These are phyloP conservation scores for Neurospora sp. DNA, from an alignment of 495 filamentous ascomycete species.

Conservation along the genomic window DNA sequence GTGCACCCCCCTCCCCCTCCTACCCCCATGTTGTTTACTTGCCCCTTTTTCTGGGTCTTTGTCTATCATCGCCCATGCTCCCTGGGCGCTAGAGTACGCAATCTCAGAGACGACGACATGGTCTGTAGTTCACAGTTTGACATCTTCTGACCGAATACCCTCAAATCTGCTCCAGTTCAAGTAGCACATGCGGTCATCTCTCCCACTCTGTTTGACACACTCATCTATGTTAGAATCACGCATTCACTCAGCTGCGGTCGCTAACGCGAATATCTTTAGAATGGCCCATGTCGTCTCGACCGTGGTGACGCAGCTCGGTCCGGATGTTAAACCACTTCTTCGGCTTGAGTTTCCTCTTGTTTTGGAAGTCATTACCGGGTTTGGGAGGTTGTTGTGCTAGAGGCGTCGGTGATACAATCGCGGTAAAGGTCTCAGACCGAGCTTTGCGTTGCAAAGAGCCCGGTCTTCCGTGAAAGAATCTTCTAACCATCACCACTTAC, in stretches of 20 bases:
- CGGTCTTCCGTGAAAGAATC: not conserved
- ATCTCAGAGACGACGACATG: not conserved
- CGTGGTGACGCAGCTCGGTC: not conserved
- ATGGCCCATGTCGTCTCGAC: not conserved
- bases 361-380: not conserved
- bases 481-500: not conserved
- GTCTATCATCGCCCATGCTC: not conserved
- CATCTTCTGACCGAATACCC: not conserved
- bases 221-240: not conserved
- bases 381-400: not conserved
- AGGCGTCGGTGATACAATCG: not conserved
- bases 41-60: not conserved
- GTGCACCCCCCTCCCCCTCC: not conserved
- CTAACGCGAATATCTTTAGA: not conserved
- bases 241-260: not conserved
- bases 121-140: not conserved
- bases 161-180: not conserved
- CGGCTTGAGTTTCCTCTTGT: not conserved
- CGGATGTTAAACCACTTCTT: not conserved
- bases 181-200: not conserved
- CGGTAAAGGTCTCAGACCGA: not conserved
- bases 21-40: not conserved
- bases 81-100: not conserved
- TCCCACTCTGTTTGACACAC: not conserved
- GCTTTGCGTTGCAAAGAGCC: not conserved